Evolutionary conservation across 1,284 basidiomycete species (phyloP).

Genomic region (Exsudoporus floridanus): DNA sequence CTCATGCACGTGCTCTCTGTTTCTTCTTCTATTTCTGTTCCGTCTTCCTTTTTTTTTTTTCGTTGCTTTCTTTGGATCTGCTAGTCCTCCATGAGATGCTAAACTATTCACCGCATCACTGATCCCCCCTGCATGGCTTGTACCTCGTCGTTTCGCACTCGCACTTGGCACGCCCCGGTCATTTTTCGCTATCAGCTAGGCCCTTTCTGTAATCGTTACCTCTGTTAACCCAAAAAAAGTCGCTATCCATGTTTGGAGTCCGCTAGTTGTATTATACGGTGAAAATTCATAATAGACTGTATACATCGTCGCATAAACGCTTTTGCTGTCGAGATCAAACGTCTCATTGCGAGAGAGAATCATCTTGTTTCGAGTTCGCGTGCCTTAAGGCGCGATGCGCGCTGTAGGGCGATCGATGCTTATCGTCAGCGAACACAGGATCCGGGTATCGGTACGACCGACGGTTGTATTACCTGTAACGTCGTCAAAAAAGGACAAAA

Average conservation of each 20-base stretch:
- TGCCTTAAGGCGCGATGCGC: not conserved
- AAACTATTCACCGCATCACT: slow-evolving; percentile 20
- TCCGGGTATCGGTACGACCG: not conserved
- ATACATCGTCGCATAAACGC: not conserved
- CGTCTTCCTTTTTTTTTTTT: not conserved
- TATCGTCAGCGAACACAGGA: not conserved
- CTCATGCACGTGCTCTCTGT: not conserved
- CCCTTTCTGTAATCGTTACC: slow-evolving; percentile 14
- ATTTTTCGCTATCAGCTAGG: not conserved
- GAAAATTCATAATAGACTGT: slow-evolving; percentile 21
- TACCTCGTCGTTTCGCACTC: slow-evolving; percentile 15
- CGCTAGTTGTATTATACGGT: slow-evolving; percentile 24
- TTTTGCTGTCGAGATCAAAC: slow-evolving; percentile 1
- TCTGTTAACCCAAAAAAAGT: not conserved
- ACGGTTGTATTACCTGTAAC: not conserved
- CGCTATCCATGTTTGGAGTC: not conserved
- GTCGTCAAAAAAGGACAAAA: not conserved
- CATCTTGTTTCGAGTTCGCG: slow-evolving; percentile 9
- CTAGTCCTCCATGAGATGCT: slow-evolving; percentile 6
- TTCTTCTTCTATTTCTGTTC: not conserved
- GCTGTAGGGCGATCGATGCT: not conserved
- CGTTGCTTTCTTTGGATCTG: slow-evolving; percentile 16
- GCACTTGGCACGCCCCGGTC: slow-evolving; percentile 5
- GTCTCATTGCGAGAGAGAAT: not conserved
- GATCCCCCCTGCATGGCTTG: slow-evolving; percentile 23